Conservation (phyloP, 2,329 filamentous ascomycete species). For the Phialocephala sp. region DNA sequence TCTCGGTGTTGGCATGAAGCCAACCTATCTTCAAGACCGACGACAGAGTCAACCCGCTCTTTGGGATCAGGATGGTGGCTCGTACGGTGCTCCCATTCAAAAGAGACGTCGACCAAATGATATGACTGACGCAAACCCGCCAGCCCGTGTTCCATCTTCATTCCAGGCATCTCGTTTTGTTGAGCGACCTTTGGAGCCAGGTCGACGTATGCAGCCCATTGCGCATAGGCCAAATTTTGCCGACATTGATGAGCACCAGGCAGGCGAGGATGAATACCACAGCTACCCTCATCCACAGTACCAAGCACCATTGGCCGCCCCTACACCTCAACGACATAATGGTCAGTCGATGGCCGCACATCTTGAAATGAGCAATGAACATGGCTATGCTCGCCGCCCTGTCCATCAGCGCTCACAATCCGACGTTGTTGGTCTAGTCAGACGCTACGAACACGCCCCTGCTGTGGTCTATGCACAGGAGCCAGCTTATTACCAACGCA, state of each 20-base stretch:
- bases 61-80: slow-evolving; percentile 21
- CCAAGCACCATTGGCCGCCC: slow-evolving; percentile 35
- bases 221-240: slow-evolving; percentile 33
- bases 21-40: slow-evolving; percentile 24
- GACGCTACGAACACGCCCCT: slow-evolving; percentile 20
- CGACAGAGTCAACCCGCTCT: slow-evolving; percentile 32
- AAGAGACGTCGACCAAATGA: slow-evolving; percentile 36
- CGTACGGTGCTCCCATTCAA: slow-evolving; percentile 22
- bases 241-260: slow-evolving; percentile 35
- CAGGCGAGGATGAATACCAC: slow-evolving; percentile 30
- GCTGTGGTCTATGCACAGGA: slow-evolving; percentile 14
- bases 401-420: slow-evolving; percentile 41
- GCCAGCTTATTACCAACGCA: slow-evolving; percentile 8
- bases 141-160: not conserved
- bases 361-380: slow-evolving; percentile 30
- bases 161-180: slow-evolving; percentile 14
- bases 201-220: slow-evolving; percentile 27
- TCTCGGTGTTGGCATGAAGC: slow-evolving; percentile 33
- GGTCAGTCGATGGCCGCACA: slow-evolving; percentile 35
- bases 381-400: slow-evolving; percentile 22
- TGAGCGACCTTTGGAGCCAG: slow-evolving; percentile 18
- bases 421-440: slow-evolving; percentile 33
- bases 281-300: slow-evolving; percentile 18
- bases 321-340: slow-evolving; percentile 34
- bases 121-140: slow-evolving; percentile 14